These are phyloP conservation scores for Aurifilum marmelostoma DNA, from an alignment of 2,329 filamentous ascomycete genomes.

Conservation along the genomic window DNA sequence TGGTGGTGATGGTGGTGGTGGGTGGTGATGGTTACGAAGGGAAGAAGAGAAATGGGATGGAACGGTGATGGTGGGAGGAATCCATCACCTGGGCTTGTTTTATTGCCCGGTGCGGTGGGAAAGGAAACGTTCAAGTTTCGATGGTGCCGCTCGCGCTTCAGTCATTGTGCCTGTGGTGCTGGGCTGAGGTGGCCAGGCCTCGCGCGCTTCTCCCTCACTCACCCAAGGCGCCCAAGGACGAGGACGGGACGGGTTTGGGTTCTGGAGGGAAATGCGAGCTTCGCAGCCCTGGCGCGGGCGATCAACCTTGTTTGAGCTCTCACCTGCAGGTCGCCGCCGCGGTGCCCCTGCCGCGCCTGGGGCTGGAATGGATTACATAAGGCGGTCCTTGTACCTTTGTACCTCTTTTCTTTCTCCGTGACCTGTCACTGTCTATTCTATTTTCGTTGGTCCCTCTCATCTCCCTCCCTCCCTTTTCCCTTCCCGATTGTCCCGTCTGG, in stretches of 20 bases:
- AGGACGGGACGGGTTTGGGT: constrained; percentile 14
- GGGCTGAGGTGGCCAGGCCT: constrained; percentile 17
- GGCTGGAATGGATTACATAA: constrained; percentile 19
- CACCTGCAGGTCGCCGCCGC: constrained; percentile 7
- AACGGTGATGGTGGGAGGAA: constrained; percentile 25
- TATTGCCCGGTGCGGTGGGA: constrained; percentile 23
- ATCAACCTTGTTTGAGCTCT: constrained; percentile 15
- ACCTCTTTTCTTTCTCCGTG: not conserved
- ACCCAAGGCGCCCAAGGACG: not conserved
- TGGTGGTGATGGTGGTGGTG: constrained; percentile 26
- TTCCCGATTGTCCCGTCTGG: too few relatives aligned
- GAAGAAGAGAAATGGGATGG: constrained; percentile 25
- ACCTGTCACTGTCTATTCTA: not conserved
- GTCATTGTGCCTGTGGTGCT: constrained; percentile 27
- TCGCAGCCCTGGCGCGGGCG: constrained; percentile 7
- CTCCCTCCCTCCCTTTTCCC: not conserved
- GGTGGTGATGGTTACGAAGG: constrained; percentile 32
- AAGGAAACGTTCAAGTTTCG: constrained; percentile 26
- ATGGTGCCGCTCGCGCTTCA: constrained; percentile 19
- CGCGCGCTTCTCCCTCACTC: constrained; percentile 10
- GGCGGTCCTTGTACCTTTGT: not conserved
- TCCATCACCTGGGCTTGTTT: constrained; percentile 23
- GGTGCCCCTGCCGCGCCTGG: constrained; percentile 16
- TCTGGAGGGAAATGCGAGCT: constrained; percentile 4
- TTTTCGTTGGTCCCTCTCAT: not conserved